Conservation (phyloP, 768 basidiomycete species). For the Pleurotus sapidus region DNA sequence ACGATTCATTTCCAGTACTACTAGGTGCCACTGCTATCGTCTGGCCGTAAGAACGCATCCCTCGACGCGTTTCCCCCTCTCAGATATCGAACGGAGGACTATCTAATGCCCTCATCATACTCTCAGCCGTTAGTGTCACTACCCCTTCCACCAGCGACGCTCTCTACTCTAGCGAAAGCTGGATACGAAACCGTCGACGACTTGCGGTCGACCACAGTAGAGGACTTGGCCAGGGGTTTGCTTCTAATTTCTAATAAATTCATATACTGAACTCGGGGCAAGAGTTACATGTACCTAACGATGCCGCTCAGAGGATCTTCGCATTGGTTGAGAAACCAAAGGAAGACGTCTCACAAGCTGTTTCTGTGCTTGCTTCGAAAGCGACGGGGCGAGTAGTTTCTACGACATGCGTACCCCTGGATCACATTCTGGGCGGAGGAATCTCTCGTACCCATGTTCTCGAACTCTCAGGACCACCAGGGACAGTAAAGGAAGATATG, state of each 20-base stretch:
- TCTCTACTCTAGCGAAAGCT: constrained; percentile 43
- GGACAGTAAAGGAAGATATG: constrained; percentile 59
- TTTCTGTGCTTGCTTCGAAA: constrained; percentile 33
- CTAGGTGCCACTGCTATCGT: too few relatives aligned
- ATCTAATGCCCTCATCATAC: not conserved
- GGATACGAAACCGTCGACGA: constrained; percentile 63
- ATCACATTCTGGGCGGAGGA: constrained; percentile 62
- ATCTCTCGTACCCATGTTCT: constrained; percentile 58
- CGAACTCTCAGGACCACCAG: constrained; percentile 77
- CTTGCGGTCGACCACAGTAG: constrained; percentile 37
- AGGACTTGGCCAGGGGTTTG: constrained; percentile 50
- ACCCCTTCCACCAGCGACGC: constrained; percentile 41
- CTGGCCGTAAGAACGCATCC: too few relatives aligned
- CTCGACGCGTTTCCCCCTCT: too few relatives aligned
- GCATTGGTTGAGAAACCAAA: constrained; percentile 33
- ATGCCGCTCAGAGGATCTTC: constrained; percentile 45
- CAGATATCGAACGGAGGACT: too few relatives aligned
- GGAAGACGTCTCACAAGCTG: constrained; percentile 42
- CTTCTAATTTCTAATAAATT: constrained; percentile 2
- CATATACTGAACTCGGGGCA: not conserved
- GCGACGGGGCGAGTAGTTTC: constrained; percentile 25
- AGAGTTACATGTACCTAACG: constrained; percentile 51
- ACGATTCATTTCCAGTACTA: too few relatives aligned
- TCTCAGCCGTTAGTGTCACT: constrained; percentile 46
- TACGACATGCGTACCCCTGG: constrained; percentile 48